Base-by-base conservation (phyloP, 768 basidiomycete species). In the Ramaria sp. region DNA sequence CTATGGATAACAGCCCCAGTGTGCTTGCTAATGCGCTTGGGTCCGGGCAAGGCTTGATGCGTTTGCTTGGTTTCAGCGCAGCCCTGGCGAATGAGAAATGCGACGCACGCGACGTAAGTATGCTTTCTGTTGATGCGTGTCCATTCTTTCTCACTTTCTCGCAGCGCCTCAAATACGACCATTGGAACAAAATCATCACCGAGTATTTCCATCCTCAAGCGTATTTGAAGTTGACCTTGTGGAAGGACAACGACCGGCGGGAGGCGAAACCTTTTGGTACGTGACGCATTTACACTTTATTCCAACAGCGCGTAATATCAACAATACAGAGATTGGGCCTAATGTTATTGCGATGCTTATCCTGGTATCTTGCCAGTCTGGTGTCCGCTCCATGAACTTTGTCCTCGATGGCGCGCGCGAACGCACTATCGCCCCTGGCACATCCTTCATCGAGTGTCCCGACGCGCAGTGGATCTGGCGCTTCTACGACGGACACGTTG, bases 191-290 rank as follows among this genome's bases (percentile, higher is more conserved):
- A 3, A 63, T 88, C 38, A 78, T 89, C 59, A 74, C 75, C 50
- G 80, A 84, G 30, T 90, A 83, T 61, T 91, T 91, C 64, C 79
- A 80, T 9, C 76, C 81, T 2, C 79, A 80, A 58, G 84, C 87
- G 20, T 69, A 79, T 47, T 81, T 91, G 80, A 87, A 82, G 66
- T 76, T 91, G 62, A 90, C 87, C 2, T 70, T 91, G n/a, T 91
- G 89, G 89, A 88, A 88, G 66, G 88, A 90, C 67, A 89, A 86
- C 63, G 80, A 82, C 65, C 78, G 75, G 62, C 78, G 75, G 24
- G 90, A 91, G 65, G 88, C 88, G 33, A 91, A 89, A 64, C 84
- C 84, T 9, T 90, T 92, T 63, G 88, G 89, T 91, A 54, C 49
- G 85, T 72, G 34, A 22, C 51, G n/a, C 47, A 51, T 50, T 22